Evolutionary conservation across 345 rosid species (phyloP), one percentile per base, ranked within the genome.

Genomic region (Gossypium arboreum): DNA sequence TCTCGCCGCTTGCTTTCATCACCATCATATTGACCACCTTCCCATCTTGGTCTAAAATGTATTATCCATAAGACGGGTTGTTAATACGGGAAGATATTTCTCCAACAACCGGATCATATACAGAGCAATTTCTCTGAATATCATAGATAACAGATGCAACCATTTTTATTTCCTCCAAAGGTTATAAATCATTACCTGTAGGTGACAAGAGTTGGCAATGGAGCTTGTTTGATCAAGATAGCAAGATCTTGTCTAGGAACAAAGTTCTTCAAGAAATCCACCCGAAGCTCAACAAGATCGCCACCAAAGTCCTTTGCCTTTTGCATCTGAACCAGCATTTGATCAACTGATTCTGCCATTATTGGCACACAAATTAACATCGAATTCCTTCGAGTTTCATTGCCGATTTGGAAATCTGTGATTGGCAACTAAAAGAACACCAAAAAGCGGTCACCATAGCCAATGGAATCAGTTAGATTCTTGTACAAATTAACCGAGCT

Each of bases 11-110:
- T 76, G 65, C 75, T 74, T 55, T 89, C 89, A 68, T 86, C 85
- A 34, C 91, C 93, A 72, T 79, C 88, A 64, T 87, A 87, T 75
- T 78, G 80, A 17, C 93, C 91, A 7, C 93, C 93, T 81, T 89
- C 93, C 91, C 90, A 87, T 73, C 77, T 83, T 24, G 89, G 93
- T 70, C 89, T 87, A 73, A 70, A 68, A 65, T 12, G n/a, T 27
- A 77, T 25, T 24, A 51, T 61, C 74, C 68, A 68, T 12, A 43
- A 74, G 74, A 75, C n/a, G 62, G 44, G 11, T 63, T 39, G 56
- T 29, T 63, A n/a, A 43, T 10, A 48, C 6, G 29, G 1, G 13
- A 34, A 73, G 59, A 68, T 3, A 62, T 34, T 34, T 34, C 41
- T 34, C 41, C 41, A 34, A 34, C 44, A 71, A 25, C 57, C n/a